Base-by-base conservation (phyloP, 805 yeast species). In the Peterozyma xylosa region DNA sequence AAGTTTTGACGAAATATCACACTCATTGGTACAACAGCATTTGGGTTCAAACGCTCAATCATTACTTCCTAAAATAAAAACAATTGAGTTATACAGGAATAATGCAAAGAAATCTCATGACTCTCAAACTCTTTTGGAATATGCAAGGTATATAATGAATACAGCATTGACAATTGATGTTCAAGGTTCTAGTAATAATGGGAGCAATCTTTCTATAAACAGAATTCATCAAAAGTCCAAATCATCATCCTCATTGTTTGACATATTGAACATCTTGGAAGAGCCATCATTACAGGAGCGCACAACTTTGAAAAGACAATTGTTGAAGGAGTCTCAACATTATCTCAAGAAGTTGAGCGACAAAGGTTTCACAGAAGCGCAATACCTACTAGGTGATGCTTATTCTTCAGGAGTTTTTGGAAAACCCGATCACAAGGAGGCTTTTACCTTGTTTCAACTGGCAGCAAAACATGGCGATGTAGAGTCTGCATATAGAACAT, bases 381-480 rank as follows among this genome's bases (percentile, higher is more conserved):
- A 93, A 60, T 93, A 91, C 57, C 70, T 90, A 27, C 66, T 93
- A 30, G 99, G 81, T n/a, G 98, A 91, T 62, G 89, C 91, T 0
- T 82, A 82, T 60, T 75, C 90, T 11, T 80, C 91, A 2, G 95
- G 96, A 3, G 87, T 86, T 0, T 71, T 89, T 45, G 93, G 90
- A 1, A 86, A 84, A 58, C 69, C 82, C 10, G 96, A 90, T 42
- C 73, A 82, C 53, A 78, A 74, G 50, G 90, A 86, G 51, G 84
- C 97, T 1, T 82, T 87, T 53, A 52, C 61, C 2, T 72, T 86
- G 45, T 93, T 93, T 59, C 89, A 83, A 57, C 69, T 86, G 33
- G 96, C 98, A 6, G 96, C 96, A 2, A 91, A 93, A 58, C 91
- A 87, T 53, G 93, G 91, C 27, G 98, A 91, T 59, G 74, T 85